Base-by-base conservation (phyloP, 345 rosid genomes). In the Psidium guajava region DNA sequence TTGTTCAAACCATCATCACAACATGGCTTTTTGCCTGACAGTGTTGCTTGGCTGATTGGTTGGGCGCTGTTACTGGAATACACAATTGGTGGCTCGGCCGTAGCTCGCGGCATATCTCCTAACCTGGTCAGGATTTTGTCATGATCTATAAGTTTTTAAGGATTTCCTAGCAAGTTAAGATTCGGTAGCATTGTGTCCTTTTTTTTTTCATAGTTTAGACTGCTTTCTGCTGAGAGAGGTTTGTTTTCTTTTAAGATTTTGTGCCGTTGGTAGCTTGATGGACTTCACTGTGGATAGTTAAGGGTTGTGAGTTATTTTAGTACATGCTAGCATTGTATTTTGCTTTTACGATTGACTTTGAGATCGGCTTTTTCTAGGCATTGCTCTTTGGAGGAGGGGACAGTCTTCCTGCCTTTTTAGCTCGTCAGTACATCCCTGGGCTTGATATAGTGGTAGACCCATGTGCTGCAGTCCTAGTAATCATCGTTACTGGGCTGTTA, bases 41-140 rank as follows among this genome's bases (percentile, higher is more conserved):
- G 99, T 49, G 91, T 95, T 84, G 98, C 99, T 53, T 97, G 99
- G 99, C 87, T 97, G 89, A 89, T 96, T 89, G 99, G 99, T 77
- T 97, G 99, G 99, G 95, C 98, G 75, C 87, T 97, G 84, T 91
- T 96, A 84, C 92, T 97, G 82, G 99, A 97, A 89, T 97, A 97
- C 86, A 94, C 99, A 20, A 94, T 97, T 85, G 98, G 99, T 85
- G 98, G 99, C 73, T 91, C 99, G 0, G 98, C 99, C 16, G 93
- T 96, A 89, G 99, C 99, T 84, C 88, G 88, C 42, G 88, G 88
- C 83, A 85, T 87, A 84, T 84, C 88, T 61, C 88, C 88, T 53
- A 87, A 87, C 81, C 81, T 87, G 88, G 88, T 87, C 11, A 59
- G 88, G 2, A 83, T 47, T 56, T 49, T 81, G 50, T 82, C 27